A percentile compares a stretch with the other conserved stretches of the same genome.
Conservation (phyloP, 495 filamentous ascomycete genomes). For the Annulohypoxylon moriforme region DNA sequence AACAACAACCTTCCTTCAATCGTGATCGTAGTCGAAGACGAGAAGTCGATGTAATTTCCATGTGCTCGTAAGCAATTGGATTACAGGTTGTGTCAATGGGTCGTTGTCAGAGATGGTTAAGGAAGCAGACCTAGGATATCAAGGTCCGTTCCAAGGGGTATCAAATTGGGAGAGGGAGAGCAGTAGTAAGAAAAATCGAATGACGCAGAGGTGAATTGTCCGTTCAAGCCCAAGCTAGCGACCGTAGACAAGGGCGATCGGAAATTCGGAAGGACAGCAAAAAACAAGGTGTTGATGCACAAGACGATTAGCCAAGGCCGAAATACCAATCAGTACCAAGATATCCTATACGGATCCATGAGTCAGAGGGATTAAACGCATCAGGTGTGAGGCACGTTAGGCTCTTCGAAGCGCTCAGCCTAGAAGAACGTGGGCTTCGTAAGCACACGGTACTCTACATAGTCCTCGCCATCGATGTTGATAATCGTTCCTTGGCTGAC, state of each 20-base stretch:
- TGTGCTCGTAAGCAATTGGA: neutral
- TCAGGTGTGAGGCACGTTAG: too few relatives aligned
- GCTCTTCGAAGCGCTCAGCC: neutral
- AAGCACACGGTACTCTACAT: conserved; percentile 67
- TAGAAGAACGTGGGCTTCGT: conserved; percentile 65
- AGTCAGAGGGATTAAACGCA: too few relatives aligned
- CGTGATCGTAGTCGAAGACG: neutral
- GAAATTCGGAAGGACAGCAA: neutral
- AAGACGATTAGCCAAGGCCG: neutral
- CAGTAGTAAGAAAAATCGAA: neutral
- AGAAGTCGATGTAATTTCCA: neutral
- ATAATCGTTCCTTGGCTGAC: conserved; percentile 64
- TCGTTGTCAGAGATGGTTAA: neutral
- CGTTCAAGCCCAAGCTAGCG: neutral
- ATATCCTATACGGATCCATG: neutral
- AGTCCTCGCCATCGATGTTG: conserved; percentile 68
- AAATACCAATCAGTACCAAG: neutral
- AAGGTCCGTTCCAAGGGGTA: neutral
- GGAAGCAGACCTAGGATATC: neutral
- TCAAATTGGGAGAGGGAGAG: neutral
- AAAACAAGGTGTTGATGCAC: neutral
- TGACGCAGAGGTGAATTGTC: neutral
- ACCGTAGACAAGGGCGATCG: neutral
- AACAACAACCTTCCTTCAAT: too few relatives aligned
- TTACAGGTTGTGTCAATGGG: neutral